Evolutionary conservation across 2,329 filamentous ascomycete genomes (phyloP), one percentile per base, ranked within the genome.

Genomic region (Exophiala aquamarina): DNA sequence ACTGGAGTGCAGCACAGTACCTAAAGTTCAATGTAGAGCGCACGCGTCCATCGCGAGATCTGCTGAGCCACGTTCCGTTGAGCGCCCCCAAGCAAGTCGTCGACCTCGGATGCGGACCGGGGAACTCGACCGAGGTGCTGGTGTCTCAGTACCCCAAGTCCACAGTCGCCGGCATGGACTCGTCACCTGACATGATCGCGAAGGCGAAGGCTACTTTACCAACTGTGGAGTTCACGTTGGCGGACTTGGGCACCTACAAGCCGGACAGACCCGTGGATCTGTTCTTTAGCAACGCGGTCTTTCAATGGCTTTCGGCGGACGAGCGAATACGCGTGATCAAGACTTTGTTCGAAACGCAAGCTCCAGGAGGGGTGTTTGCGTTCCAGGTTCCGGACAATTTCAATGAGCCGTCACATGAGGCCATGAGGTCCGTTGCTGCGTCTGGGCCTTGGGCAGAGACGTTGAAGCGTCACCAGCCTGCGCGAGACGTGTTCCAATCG

Each of bases 31-130:
- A 65, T 53, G 63, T 67, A 41, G 73, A 82, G 42, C 72, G 79
- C 47, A 81, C 77, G 0, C 72, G 74, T 2, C 70, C 79, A 5
- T 70, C 74, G 0, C 66, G 70, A 33, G 80, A 83, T 51, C 71
- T 83, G 1, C 62, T 83, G 7, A 53, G 72, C 4, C 75, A 72
- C 23, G 60, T 81, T 2, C 65, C 67, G 0, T 64, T 75, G 1
- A 54, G 65, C 11, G 44, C 58, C 0, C 65, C 76, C n/a, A 58
- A 65, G 8, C 64, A 61, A 20, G 72, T 83, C 55, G 66, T 80
- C 55, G 80, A 83, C 49, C 66, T 83, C 1, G 80, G 80, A 55
- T 83, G 80, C 60, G 80, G 80, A 0, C 80, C 80, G 0, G 80
- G 75, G 4, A 83, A 82, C 64, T 79, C 75, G 2, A 83, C 79